Evolutionary conservation across 2,329 filamentous ascomycete genomes (phyloP).

Genomic region (Xylaria sp.): DNA sequence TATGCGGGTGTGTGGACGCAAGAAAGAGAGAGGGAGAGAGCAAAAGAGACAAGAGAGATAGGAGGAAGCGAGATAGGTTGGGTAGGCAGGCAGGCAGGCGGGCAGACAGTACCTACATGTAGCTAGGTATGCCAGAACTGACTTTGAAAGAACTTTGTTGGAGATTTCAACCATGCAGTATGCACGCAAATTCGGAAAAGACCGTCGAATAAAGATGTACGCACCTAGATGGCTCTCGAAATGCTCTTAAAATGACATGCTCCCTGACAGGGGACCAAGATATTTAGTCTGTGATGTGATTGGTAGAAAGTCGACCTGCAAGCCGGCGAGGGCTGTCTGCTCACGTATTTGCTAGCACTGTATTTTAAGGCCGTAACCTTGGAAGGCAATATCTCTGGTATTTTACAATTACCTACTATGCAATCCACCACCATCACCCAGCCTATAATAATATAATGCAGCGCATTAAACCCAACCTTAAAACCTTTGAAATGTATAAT

Average conservation of each 20-base stretch:
- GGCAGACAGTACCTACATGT: background rate
- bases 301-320: background rate
- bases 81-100: background rate
- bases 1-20: conserved; percentile 10
- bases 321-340: background rate
- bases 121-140: no score
- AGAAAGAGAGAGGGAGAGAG: no score
- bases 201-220: background rate
- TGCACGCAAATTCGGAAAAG: background rate
- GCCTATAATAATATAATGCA: background rate
- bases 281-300: background rate
- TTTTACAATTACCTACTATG: no score
- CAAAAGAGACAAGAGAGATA: background rate
- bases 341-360: background rate
- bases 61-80: background rate
- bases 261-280: background rate
- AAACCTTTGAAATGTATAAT: background rate
- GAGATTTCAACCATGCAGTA: conserved; percentile 1
- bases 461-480: background rate
- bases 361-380: background rate
- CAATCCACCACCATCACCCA: background rate
- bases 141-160: background rate
- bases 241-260: background rate
- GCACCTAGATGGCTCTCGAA: background rate
- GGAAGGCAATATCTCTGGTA: background rate